These are phyloP conservation scores for Naganishia friedmannii DNA, from an alignment of 768 basidiomycete species.

Conservation along the genomic window DNA sequence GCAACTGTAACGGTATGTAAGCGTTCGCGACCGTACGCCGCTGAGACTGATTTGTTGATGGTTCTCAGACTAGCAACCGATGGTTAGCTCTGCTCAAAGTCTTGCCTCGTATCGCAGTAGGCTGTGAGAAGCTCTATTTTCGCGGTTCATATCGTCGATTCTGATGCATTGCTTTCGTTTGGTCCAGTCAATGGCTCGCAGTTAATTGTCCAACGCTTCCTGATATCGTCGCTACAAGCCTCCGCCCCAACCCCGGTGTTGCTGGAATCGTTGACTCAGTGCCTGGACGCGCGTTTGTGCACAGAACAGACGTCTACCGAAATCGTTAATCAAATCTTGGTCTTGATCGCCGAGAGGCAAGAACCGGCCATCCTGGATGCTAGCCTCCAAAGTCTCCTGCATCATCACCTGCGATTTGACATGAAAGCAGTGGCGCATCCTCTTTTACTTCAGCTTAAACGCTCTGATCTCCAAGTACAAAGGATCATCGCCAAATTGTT, in stretches of 20 bases:
- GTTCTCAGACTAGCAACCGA: background rate
- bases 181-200: background rate
- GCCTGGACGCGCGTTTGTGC: slow-evolving; percentile 1
- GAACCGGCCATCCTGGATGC: slow-evolving; percentile 26
- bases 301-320: slow-evolving; percentile 10
- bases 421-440: slow-evolving; percentile 27
- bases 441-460: slow-evolving; percentile 22
- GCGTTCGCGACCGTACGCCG: no score
- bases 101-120: slow-evolving; percentile 17
- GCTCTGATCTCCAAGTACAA: slow-evolving; percentile 9
- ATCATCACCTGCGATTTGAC: slow-evolving; percentile 17
- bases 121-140: slow-evolving; percentile 4
- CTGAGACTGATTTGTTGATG: background rate
- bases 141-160: no score
- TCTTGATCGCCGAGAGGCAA: slow-evolving; percentile 18
- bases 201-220: background rate
- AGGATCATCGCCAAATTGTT: slow-evolving; percentile 24
- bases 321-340: slow-evolving; percentile 27
- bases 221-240: background rate
- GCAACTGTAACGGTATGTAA: background rate
- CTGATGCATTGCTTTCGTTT: background rate
- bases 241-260: background rate
- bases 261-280: slow-evolving; percentile 5
- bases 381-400: slow-evolving; percentile 8
- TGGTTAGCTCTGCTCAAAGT: slow-evolving; percentile 26